Base-by-base conservation (phyloP, 2,329 filamentous ascomycete genomes). In the Apiospora marii region DNA sequence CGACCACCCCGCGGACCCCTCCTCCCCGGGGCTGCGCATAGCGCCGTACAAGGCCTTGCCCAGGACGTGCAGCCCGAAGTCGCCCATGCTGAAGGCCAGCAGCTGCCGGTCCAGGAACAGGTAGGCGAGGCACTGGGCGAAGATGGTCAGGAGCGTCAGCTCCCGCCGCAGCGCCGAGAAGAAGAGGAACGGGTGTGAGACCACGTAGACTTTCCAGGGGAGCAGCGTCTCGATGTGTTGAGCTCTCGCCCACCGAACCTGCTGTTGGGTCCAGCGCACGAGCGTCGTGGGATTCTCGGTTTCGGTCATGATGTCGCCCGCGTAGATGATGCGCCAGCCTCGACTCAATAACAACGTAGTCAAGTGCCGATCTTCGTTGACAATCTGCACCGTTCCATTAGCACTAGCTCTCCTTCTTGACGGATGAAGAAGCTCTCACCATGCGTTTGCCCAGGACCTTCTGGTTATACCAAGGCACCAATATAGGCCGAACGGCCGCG, bases 361-460 rank as follows among this genome's bases (percentile, higher is more conserved):
- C 5, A 83, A 76, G 70, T 83, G 82, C 12, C 82, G 79, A 71
- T 83, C 82, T 72, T 83, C 82, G 71, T 83, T 83, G 46, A 83
- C 78, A 67, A 68, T 46, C 67, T 68, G 67, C n/a, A 7, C 22
- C 67, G 19, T 44, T 68, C 5, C 2, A 14, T 46, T 14, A 27
- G 67, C 27, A 34, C n/a, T 12, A 24, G 3, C n/a, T 27, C 41
- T 3, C 1, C 22, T 16, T 43, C 34, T 43, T 43, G 5, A 8
- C 37, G 37, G 37, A 10, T 8, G 22, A 24, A 16, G 64, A 1
- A 6, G n/a, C 1, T 8, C 67, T 27, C n/a, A 82, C 77, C 74
- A 82, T 82, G 49, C 78, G 78, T 70, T 80, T 77, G 1, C 81
- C 81, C n/a, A 80, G 72, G 0, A 81, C 77, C 0, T 75, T 81